These are phyloP conservation scores for Mycena polygramma DNA, from an alignment of 768 basidiomycete genomes.

Conservation along the genomic window DNA sequence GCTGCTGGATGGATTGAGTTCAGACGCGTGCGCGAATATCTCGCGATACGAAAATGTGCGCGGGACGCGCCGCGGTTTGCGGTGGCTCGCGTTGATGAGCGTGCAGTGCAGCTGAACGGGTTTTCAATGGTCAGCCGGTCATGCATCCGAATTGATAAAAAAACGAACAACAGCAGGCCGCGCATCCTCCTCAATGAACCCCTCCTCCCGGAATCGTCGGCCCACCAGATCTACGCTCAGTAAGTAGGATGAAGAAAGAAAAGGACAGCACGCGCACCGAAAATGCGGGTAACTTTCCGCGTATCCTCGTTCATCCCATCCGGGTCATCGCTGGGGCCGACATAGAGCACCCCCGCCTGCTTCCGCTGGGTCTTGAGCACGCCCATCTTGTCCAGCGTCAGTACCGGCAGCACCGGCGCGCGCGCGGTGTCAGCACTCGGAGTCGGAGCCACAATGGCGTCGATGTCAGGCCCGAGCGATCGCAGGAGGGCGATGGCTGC, in stretches of 20 bases:
- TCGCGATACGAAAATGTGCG: slow-evolving; percentile 53
- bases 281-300: slow-evolving; percentile 27
- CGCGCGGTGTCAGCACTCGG: slow-evolving; percentile 38
- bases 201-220: slow-evolving; percentile 32
- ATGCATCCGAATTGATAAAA: not conserved
- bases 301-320: slow-evolving; percentile 39
- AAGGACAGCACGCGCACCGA: slow-evolving; percentile 3
- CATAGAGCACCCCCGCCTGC: slow-evolving; percentile 68
- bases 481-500: slow-evolving; percentile 58
- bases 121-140: not conserved
- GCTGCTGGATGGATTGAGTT: too few relatives aligned
- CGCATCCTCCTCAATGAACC: slow-evolving; percentile 33
- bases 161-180: slow-evolving; percentile 64
- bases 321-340: slow-evolving; percentile 57
- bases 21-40: slow-evolving; percentile 43
- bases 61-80: slow-evolving; percentile 50
- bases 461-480: slow-evolving; percentile 57
- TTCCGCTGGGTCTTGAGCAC: slow-evolving; percentile 56
- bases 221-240: slow-evolving; percentile 24
- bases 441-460: slow-evolving; percentile 41
- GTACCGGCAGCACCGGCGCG: slow-evolving; percentile 4
- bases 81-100: slow-evolving; percentile 61
- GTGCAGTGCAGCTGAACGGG: slow-evolving; percentile 61
- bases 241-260: too few relatives aligned
- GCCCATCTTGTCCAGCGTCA: slow-evolving; percentile 60